Conservation (phyloP, 2,329 filamentous ascomycete genomes). For the Aspergillus flavus region DNA sequence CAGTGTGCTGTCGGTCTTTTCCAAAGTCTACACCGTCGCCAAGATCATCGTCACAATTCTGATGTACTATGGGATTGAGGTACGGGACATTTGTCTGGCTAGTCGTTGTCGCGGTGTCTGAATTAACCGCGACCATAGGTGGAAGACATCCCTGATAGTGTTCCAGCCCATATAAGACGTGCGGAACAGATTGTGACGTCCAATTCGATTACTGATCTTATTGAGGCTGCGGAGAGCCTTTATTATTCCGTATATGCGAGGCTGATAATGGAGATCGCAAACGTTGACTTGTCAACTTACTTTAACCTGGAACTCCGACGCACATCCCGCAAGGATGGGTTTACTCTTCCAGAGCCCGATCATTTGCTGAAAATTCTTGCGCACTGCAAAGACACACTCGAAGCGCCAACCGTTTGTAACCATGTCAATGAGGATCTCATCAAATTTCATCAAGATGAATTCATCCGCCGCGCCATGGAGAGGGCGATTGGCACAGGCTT, state of each 20-base stretch:
- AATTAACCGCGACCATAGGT: slow-evolving; percentile 27
- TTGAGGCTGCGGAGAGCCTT: slow-evolving; percentile 38
- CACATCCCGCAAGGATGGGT: slow-evolving; percentile 16
- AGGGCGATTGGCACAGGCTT: slow-evolving; percentile 18
- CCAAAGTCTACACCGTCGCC: slow-evolving; percentile 38
- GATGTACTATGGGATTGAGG: slow-evolving; percentile 37
- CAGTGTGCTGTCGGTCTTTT: slow-evolving; percentile 33
- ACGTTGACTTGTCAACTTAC: slow-evolving; percentile 37
- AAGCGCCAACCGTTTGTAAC: slow-evolving; percentile 30
- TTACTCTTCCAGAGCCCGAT: slow-evolving; percentile 35
- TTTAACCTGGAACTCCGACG: slow-evolving; percentile 30
- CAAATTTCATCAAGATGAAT: slow-evolving; percentile 31
- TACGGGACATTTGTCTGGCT: slow-evolving; percentile 18
- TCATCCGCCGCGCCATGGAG: slow-evolving; percentile 28
- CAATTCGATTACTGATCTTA: slow-evolving; percentile 31
- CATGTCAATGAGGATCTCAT: slow-evolving; percentile 30
- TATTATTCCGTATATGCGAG: slow-evolving; percentile 42
- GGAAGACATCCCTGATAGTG: slow-evolving; percentile 30
- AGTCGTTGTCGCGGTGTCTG: background rate
- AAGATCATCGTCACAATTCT: slow-evolving; percentile 38
- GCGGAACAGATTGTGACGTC: slow-evolving; percentile 33
- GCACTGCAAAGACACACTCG: slow-evolving; percentile 36
- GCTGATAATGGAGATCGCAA: slow-evolving; percentile 40
- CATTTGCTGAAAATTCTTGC: slow-evolving; percentile 39
- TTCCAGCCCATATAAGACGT: slow-evolving; percentile 34